Base-by-base conservation (phyloP, 768 basidiomycete genomes). In the Tulasnella sp. region DNA sequence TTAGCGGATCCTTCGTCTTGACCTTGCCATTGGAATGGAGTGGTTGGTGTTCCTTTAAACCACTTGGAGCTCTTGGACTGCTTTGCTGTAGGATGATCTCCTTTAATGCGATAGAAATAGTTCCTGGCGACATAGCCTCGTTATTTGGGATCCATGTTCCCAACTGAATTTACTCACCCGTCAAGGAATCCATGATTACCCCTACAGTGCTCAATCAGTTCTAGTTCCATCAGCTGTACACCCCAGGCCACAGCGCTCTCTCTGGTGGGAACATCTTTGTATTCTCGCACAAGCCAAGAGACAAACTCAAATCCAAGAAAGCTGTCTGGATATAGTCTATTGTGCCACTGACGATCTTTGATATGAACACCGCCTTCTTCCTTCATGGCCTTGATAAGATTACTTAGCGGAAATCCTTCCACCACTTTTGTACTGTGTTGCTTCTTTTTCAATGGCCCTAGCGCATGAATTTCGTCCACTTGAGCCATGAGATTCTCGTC, bases 261-360 rank as follows among this genome's bases (percentile, higher is more conserved):
- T 45, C 87, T 71, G 13, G 82, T 84, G 1, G 83, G 80, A 5
- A 95, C 78, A 61, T 96, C 92, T 27, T 79, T 76, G 60, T 91
- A 96, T 64, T 91, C 85, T 28, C 85, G 76, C n/a, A 86, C 77
- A 16, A 95, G 68, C 92, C 92, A 98, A 1, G 81, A 82, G 20
- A 91, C 84, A 58, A 96, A 79, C 35, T 90, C 87, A 56, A 77
- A 80, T 1, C 92, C 92, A 8, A 80, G 87, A 63, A 98, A 96
- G 4, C 83, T 80, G 56, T 90, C 82, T 3, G 76, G 73, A 60
- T 89, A 87, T 32, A 72, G 73, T 15, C 64, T 69, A 10, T 73
- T 70, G 62, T 91, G 85, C 89, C 90, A 96, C 48, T 77, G 78
- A 57, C 87, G 74, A 53, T 85, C 76, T 59, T 87, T 83, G 66